Percentiles rank a stretch among this genome's conserved stretches.
Conservation (phyloP, 768 basidiomycete species). For the Trametes meyenii region DNA sequence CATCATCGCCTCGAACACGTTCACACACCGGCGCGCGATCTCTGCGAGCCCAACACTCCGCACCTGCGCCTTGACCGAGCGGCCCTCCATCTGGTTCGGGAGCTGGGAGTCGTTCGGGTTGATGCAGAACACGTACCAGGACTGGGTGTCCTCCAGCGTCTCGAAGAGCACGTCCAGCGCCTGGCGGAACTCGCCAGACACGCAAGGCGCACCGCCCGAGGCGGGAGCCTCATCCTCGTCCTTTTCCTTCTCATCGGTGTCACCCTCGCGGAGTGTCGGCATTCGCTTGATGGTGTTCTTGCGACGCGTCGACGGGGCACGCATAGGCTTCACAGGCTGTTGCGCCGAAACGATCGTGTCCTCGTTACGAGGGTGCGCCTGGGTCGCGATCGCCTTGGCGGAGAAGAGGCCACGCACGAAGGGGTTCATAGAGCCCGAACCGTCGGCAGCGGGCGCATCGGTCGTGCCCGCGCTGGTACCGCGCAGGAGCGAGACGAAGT, state of each 20-base stretch:
- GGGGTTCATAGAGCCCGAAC: constrained; percentile 81
- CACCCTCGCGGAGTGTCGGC: constrained; percentile 52
- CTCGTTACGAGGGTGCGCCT: constrained; percentile 89
- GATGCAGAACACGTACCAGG: constrained; percentile 91
- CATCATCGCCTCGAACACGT: constrained; percentile 83
- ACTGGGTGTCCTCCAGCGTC: constrained; percentile 85
- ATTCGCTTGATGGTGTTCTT: constrained; percentile 73
- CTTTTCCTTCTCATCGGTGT: constrained; percentile 53
- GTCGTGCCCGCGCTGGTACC: constrained; percentile 45
- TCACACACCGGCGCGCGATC: constrained; percentile 66
- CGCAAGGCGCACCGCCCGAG: constrained; percentile 56
- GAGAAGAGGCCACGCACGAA: constrained; percentile 93
- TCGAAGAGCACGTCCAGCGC: constrained; percentile 86
- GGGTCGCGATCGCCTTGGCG: constrained; percentile 85
- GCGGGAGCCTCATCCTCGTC: constrained; percentile 42
- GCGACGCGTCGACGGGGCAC: constrained; percentile 85
- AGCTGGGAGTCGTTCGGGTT: constrained; percentile 96
- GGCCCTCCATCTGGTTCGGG: constrained; percentile 91
- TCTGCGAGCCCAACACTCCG: constrained; percentile 78
- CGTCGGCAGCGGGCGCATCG: constrained; percentile 56
- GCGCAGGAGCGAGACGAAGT: constrained; percentile 88
- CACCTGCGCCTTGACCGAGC: constrained; percentile 91
- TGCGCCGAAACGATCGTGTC: constrained; percentile 95
- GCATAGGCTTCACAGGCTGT: constrained; percentile 92
- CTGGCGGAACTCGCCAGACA: constrained; percentile 85